phyloP scores from a whole-genome alignment of 1,139 yeast species.

The Scheffersomyces insectosa region DNA sequence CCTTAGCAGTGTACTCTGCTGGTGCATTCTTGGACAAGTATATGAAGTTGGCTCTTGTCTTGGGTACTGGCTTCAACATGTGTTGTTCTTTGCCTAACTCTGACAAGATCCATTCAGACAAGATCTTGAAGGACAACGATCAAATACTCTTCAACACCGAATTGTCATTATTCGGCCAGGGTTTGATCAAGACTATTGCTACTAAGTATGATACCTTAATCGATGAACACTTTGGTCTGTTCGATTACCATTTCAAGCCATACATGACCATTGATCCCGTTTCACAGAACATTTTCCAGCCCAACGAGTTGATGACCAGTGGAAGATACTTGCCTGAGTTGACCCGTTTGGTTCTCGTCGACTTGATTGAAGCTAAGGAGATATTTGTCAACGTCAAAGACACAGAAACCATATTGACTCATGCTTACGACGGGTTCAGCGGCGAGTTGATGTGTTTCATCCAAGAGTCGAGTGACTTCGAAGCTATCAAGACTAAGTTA shows the following conservation, averaged over 20 bases:
- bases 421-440: conserved; percentile 38
- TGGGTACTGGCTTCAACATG: conserved; percentile 49
- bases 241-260: conserved; percentile 28
- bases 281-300: conserved; percentile 47
- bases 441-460: conserved; percentile 43
- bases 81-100: conserved; percentile 37
- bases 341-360: conserved; percentile 42
- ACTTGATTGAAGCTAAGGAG: conserved; percentile 30
- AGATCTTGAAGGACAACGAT: conserved; percentile 20
- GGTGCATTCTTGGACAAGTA: conserved; percentile 40
- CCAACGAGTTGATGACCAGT: conserved; percentile 53
- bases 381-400: conserved; percentile 25
- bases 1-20: conserved; percentile 50
- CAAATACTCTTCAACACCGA: conserved; percentile 40
- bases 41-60: conserved; percentile 44
- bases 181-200: conserved; percentile 28
- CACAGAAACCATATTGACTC: conserved; percentile 7
- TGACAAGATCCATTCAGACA: conserved; percentile 19
- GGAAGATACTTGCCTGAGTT: conserved; percentile 61
- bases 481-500: conserved; percentile 21
- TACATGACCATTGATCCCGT: conserved; percentile 35
- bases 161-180: conserved; percentile 42
- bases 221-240: conserved; percentile 33
- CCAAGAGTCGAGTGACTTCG: conserved; percentile 29
- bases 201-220: conserved; percentile 39